Evolutionary conservation across 352 stramenopile genomes (phyloP).

Genomic region (Globisporangium carolinianum): DNA sequence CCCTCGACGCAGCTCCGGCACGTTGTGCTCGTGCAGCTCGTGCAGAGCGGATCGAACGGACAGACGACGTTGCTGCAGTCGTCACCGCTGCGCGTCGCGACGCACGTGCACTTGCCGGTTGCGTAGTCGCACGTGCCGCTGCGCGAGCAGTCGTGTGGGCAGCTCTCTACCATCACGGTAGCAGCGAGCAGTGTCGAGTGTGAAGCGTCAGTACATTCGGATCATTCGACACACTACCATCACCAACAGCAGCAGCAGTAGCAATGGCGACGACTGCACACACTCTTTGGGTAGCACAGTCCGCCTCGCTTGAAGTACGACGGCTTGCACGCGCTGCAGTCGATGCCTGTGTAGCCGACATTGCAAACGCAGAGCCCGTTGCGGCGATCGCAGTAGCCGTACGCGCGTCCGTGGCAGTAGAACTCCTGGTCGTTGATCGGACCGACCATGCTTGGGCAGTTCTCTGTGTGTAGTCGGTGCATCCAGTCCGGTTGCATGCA

Average conservation of each 20-base stretch:
- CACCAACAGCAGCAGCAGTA: no score
- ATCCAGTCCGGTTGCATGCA: background rate
- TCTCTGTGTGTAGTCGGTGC: conserved; percentile 22
- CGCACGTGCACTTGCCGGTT: conserved; percentile 82
- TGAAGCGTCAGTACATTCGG: background rate
- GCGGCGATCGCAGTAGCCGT: conserved; percentile 92
- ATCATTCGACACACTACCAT: no score
- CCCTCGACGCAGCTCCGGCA: conserved; percentile 86
- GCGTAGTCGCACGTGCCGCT: conserved; percentile 86
- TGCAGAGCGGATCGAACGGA: conserved; percentile 81
- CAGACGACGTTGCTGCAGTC: conserved; percentile 80
- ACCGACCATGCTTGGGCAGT: conserved; percentile 80
- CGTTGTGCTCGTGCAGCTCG: conserved; percentile 63
- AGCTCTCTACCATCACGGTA: conserved; percentile 38
- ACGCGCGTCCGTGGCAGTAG: conserved; percentile 88
- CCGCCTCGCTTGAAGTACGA: conserved; percentile 81
- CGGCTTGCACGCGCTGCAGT: conserved; percentile 84
- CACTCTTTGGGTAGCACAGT: conserved; percentile 89
- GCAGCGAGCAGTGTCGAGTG: background rate
- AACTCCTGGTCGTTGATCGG: conserved; percentile 85
- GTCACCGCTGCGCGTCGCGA: conserved; percentile 47
- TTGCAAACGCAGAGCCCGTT: conserved; percentile 93
- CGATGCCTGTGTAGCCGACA: conserved; percentile 87
- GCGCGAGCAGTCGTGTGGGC: conserved; percentile 85
- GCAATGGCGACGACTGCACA: conserved; percentile 1